Percentiles rank a stretch among this genome's conserved stretches.
phyloP scores from a whole-genome alignment of 345 rosid genomes.

The Camelina hispida region DNA sequence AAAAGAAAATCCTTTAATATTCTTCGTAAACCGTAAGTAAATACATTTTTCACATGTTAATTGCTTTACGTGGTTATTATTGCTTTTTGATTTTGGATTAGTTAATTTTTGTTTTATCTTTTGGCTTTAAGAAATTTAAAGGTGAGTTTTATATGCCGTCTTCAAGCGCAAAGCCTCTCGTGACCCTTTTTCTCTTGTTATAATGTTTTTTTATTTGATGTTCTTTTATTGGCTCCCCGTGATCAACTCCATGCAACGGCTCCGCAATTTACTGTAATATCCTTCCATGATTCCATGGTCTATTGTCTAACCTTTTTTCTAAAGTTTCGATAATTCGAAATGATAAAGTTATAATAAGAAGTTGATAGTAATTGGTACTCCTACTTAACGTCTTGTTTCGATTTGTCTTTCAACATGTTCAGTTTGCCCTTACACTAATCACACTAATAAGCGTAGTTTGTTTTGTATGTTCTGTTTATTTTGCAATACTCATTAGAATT shows the following conservation, averaged over 20 bases:
- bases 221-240: constrained; percentile 34
- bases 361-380: too few relatives aligned
- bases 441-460: too few relatives aligned
- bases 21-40: background rate
- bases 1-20: background rate
- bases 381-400: too few relatives aligned
- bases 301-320: too few relatives aligned
- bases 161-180: constrained; percentile 35
- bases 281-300: constrained; percentile 1
- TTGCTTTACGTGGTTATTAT: constrained; percentile 31
- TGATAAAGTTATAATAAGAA: too few relatives aligned
- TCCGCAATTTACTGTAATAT: constrained; percentile 10
- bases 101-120: constrained; percentile 31
- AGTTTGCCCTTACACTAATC: too few relatives aligned
- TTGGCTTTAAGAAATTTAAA: constrained; percentile 23
- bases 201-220: background rate
- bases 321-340: too few relatives aligned
- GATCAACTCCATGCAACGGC: constrained; percentile 31
- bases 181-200: constrained; percentile 31
- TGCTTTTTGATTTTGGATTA: constrained; percentile 34
- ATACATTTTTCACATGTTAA: background rate
- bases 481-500: too few relatives aligned
- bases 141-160: constrained; percentile 33
- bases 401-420: too few relatives aligned
- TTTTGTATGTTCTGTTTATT: too few relatives aligned